Evolutionary conservation across 345 rosid species (phyloP).

Genomic region (Streptanthus diversifolius): DNA sequence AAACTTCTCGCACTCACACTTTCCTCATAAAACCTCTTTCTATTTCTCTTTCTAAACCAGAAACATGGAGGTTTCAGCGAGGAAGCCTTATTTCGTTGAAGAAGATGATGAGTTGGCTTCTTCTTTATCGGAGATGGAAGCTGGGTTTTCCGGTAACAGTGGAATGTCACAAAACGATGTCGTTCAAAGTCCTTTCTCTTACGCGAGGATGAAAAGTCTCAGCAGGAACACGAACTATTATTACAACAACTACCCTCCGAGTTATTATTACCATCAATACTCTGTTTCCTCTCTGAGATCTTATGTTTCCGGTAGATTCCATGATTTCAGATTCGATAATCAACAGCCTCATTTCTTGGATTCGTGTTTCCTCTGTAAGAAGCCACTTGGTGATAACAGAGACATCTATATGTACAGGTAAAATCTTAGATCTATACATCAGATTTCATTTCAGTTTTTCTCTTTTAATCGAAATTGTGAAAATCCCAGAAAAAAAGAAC

Average conservation of each 20-base stretch:
- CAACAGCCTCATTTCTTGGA: slow-evolving; percentile 65
- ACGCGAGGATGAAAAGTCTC: slow-evolving; percentile 41
- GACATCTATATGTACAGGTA: slow-evolving; percentile 92
- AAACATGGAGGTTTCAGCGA: slow-evolving; percentile 34
- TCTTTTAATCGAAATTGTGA: not conserved
- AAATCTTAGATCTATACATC: not conserved
- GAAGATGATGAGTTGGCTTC: slow-evolving; percentile 55
- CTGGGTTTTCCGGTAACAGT: slow-evolving; percentile 44
- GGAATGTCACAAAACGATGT: slow-evolving; percentile 13
- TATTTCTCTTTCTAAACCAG: not conserved
- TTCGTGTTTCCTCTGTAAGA: slow-evolving; percentile 69
- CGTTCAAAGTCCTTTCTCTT: slow-evolving; percentile 41
- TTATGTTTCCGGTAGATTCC: slow-evolving; percentile 45
- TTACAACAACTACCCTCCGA: slow-evolving; percentile 7
- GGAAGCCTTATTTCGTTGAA: slow-evolving; percentile 48
- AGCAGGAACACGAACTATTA: slow-evolving; percentile 31
- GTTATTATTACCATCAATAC: slow-evolving; percentile 28
- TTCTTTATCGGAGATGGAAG: slow-evolving; percentile 60
- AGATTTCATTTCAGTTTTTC: not conserved
- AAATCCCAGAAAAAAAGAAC: not conserved
- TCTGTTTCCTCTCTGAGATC: slow-evolving; percentile 56
- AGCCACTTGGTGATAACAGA: slow-evolving; percentile 56
- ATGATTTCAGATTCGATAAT: slow-evolving; percentile 60
- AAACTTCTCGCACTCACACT: slow-evolving; percentile 28
- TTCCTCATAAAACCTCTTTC: slow-evolving; percentile 13